Base-by-base conservation (phyloP, 768 basidiomycete species). In the Hydnum rufescens region DNA sequence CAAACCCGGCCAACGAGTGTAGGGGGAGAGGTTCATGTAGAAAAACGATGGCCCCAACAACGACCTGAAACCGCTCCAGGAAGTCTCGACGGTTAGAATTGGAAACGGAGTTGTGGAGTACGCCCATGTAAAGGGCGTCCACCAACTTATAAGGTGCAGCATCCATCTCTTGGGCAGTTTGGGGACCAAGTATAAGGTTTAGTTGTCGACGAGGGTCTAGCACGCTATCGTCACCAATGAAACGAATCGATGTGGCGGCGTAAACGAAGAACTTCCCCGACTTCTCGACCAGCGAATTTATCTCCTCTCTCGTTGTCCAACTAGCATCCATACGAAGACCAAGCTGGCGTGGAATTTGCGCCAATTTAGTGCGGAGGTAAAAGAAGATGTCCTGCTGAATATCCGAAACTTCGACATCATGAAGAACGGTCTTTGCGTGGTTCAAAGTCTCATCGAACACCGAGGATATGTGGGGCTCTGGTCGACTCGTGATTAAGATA, bases 291-390 rank as follows among this genome's bases (percentile, higher is more conserved):
- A 47, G 44, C 8, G 44, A 6, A 8, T 13, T 8, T 6, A 47
- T 8, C 8, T 16, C 26, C 16, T 13, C 44, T 8, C 8, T 8
- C 26, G 8, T 8, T 8, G 26, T 8, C 44, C 44, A 39, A 8
- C 36, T 19, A 8, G 8, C 19, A 19, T 8, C 8, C 13, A 39
- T 19, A 8, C 36, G 8, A 19, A 8, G 16, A 47, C 25, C 26
- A 25, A 47, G 42, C 18, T 26, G 31, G 29, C 44, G n/a, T n/a
- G 54, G 19, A 25, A 54, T 31, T 4, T 39, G 26, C 5, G 22
- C 29, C 19, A 54, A 36, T 16, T 54, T n/a, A 4, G 23, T 22
- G 25, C 51, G 54, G 29, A 54, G 52, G 30, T 54, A 54, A n/a
- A 54, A 23, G 4, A 29, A n/a, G 51, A 54, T 54, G 26, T 54